phyloP scores from a whole-genome alignment of 257 asterid genomes.

The Nicotiana tabacum region DNA sequence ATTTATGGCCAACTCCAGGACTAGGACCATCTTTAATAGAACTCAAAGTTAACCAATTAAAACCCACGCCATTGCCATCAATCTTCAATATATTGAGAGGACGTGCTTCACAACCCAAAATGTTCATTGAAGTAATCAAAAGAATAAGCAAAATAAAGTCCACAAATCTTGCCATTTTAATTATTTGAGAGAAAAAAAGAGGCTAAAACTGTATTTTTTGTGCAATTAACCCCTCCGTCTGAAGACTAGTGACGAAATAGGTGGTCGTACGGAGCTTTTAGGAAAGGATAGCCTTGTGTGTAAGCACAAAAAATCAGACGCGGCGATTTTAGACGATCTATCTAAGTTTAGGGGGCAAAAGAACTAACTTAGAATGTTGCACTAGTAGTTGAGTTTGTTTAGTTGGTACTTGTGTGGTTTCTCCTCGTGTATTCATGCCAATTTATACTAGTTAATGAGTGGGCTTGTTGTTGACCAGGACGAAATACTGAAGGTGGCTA shows the following conservation, averaged over 20 bases:
- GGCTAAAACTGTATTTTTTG: background rate
- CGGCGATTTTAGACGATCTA: too few species aligned
- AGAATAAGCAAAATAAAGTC: constrained; percentile 1
- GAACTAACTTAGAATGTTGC: too few species aligned
- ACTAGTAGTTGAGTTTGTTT: background rate
- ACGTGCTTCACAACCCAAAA: constrained; percentile 25
- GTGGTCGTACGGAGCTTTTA: background rate
- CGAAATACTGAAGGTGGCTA: background rate
- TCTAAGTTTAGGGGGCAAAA: too few species aligned
- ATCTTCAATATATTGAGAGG: constrained; percentile 17
- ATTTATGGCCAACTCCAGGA: background rate
- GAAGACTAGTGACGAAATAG: background rate
- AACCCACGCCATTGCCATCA: background rate
- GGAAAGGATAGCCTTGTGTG: background rate
- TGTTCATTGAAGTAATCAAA: constrained; percentile 13
- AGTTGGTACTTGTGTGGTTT: background rate
- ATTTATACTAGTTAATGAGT: background rate
- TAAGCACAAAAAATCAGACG: too few species aligned
- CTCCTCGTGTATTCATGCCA: background rate
- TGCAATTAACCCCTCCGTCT: background rate
- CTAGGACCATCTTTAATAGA: constrained; percentile 12
- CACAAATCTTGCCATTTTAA: background rate
- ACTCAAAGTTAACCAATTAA: background rate
- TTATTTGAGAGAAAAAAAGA: background rate
- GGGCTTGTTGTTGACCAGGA: constrained; percentile 2